Conservation (phyloP, 345 rosid species). For the Rhodamnia rubescens region DNA sequence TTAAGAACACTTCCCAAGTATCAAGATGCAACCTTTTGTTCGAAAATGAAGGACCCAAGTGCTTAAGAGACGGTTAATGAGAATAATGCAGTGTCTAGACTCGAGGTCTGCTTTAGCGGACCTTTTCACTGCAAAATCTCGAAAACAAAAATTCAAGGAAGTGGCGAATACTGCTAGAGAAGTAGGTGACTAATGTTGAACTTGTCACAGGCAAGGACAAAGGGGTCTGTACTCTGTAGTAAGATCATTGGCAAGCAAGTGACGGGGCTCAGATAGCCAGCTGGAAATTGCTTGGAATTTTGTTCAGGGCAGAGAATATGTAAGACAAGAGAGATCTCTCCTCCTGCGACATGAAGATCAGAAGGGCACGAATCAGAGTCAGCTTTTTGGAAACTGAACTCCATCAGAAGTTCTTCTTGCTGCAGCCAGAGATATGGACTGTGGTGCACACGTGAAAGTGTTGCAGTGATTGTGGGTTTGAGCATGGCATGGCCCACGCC, state of each 20-base stretch:
- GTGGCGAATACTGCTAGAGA: neutral
- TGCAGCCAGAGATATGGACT: neutral
- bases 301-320: neutral
- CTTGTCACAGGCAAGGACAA: neutral
- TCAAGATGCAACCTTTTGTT: neutral
- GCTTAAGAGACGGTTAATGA: neutral
- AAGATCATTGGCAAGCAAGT: neutral
- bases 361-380: neutral
- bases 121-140: neutral
- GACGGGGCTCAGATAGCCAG: neutral
- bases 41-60: neutral
- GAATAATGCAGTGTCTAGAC: neutral
- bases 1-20: neutral
- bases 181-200: neutral
- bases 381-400: neutral
- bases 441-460: constrained; percentile 16
- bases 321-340: neutral
- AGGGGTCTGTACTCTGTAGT: neutral
- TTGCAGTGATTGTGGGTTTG: neutral
- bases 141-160: neutral
- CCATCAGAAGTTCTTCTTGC: neutral
- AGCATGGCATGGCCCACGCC: neutral
- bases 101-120: neutral
- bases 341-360: neutral
- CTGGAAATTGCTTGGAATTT: neutral